These are phyloP conservation scores for Niebla homalea DNA, from an alignment of 495 filamentous ascomycete genomes.

Conservation along the genomic window DNA sequence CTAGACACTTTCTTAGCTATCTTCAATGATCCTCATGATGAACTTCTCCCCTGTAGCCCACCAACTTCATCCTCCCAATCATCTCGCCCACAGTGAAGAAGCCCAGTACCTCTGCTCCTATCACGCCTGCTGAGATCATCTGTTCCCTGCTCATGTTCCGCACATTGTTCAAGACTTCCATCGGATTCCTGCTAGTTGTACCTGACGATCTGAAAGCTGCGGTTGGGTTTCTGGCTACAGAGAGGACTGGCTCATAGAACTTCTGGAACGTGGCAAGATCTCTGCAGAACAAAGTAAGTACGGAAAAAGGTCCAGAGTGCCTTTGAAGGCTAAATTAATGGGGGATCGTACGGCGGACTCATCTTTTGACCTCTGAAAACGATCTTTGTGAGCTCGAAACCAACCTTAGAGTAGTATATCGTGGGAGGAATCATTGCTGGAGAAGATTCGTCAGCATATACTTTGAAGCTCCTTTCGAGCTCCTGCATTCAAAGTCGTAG, in stretches of 20 bases:
- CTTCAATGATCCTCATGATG: constrained; percentile 18
- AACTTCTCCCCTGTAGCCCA: constrained; percentile 73
- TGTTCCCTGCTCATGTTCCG: constrained; percentile 59
- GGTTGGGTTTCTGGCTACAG: constrained; percentile 53
- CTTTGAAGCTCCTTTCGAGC: too few relatives aligned
- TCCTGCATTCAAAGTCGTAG: constrained; percentile 6
- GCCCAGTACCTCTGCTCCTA: constrained; percentile 75
- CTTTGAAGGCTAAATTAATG: not conserved
- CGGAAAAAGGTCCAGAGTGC: not conserved
- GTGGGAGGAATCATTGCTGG: constrained; percentile 74
- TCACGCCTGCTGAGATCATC: constrained; percentile 54
- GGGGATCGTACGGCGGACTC: constrained; percentile 70
- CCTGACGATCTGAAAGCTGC: constrained; percentile 24
- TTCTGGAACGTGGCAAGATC: constrained; percentile 68
- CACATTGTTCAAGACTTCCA: constrained; percentile 44
- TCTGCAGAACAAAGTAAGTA: constrained; percentile 28
- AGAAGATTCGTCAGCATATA: constrained; percentile 16
- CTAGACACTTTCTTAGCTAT: not conserved
- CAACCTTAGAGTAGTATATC: constrained; percentile 84
- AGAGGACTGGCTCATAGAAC: constrained; percentile 65
- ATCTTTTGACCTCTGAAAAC: constrained; percentile 85
- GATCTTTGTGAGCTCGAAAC: constrained; percentile 69
- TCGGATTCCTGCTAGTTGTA: constrained; percentile 15
- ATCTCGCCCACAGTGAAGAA: constrained; percentile 99
- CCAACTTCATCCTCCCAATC: constrained; percentile 80